These are phyloP conservation scores for Aspergillus sojae DNA, from an alignment of 2,329 filamentous ascomycete genomes.

Conservation along the genomic window DNA sequence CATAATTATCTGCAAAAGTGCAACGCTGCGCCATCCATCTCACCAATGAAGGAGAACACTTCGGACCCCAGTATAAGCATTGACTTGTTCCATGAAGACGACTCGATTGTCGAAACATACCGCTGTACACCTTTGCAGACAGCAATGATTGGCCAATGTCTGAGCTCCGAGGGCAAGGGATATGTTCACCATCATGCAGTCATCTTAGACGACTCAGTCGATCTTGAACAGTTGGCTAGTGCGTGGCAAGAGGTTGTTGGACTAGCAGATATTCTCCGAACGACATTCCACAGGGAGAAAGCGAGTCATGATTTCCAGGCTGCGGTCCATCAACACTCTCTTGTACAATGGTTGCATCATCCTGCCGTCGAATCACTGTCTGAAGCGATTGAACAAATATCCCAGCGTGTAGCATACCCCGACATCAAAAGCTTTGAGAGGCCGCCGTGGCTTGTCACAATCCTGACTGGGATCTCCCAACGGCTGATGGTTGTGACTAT, in stretches of 20 bases:
- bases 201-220: neutral
- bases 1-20: neutral
- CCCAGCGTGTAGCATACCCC: no score
- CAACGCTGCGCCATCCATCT: no score
- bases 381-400: neutral
- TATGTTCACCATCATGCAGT: neutral
- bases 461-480: neutral
- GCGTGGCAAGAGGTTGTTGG: neutral
- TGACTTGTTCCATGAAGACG: neutral
- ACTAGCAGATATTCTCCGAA: neutral
- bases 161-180: neutral
- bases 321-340: neutral
- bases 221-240: neutral
- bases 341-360: neutral
- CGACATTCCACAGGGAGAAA: neutral
- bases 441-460: neutral
- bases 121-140: neutral
- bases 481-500: conserved; percentile 14
- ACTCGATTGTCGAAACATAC: neutral
- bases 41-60: neutral
- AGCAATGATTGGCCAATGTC: neutral
- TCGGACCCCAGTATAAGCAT: neutral
- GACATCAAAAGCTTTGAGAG: neutral
- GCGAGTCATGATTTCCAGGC: neutral
- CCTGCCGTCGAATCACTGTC: neutral